Conservation (phyloP, 495 filamentous ascomycete genomes). For the Neurospora cerealis region DNA sequence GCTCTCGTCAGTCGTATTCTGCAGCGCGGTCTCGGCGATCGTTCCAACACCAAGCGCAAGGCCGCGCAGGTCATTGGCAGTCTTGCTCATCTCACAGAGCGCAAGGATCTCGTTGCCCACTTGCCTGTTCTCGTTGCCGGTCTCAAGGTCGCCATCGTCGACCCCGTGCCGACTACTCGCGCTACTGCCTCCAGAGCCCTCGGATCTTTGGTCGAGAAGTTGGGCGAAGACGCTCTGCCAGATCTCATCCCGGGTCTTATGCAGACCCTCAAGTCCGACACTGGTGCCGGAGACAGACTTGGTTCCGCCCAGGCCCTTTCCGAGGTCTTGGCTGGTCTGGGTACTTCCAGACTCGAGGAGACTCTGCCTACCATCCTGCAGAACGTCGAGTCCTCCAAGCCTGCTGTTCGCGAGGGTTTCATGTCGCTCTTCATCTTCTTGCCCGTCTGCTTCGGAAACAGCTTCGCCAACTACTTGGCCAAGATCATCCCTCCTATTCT, state of each 20-base stretch:
- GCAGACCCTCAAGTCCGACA: constrained; percentile 93
- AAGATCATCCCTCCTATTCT: constrained; percentile 95
- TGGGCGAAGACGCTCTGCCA: constrained; percentile 91
- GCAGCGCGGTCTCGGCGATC: constrained; percentile 80
- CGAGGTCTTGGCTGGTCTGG: constrained; percentile 91
- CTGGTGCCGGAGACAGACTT: constrained; percentile 86
- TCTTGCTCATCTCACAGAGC: constrained; percentile 90
- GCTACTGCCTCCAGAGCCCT: constrained; percentile 94
- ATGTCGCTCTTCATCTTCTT: constrained; percentile 99
- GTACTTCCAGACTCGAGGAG: constrained; percentile 85
- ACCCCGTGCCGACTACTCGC: constrained; percentile 93
- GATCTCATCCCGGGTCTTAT: constrained; percentile 97
- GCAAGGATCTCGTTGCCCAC: constrained; percentile 86
- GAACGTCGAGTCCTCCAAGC: constrained; percentile 85
- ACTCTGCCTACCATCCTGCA: constrained; percentile 94
- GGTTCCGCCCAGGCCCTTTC: constrained; percentile 95
- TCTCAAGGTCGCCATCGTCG: constrained; percentile 77
- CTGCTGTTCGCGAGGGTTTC: constrained; percentile 90
- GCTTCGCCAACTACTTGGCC: constrained; percentile 90
- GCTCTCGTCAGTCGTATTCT: constrained; percentile 91
- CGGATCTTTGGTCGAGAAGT: constrained; percentile 89
- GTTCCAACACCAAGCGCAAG: constrained; percentile 91
- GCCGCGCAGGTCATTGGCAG: constrained; percentile 95
- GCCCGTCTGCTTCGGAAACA: constrained; percentile 97
- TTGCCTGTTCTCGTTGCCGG: constrained; percentile 88